A percentile compares a stretch with the other conserved stretches of the same genome.
phyloP scores from a whole-genome alignment of 1,139 yeast genomes.

The Diutina mesorugosa region DNA sequence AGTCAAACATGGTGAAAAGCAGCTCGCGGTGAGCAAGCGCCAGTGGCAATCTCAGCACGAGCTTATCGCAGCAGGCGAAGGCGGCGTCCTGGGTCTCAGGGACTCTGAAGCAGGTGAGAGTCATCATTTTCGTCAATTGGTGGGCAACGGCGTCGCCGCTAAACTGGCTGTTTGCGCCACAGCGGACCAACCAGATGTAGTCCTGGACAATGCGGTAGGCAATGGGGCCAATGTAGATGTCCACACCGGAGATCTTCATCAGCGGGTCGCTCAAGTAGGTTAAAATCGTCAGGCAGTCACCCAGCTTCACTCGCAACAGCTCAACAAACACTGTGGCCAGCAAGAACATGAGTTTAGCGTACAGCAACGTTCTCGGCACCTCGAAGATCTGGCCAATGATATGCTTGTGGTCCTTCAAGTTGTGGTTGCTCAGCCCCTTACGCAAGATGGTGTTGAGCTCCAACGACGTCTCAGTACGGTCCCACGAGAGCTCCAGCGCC shows the following conservation, averaged over 20 bases:
- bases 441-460: conserved; percentile 86
- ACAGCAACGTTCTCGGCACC: conserved; percentile 44
- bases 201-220: conserved; percentile 47
- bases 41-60: conserved; percentile 65
- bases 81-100: conserved; percentile 72
- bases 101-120: conserved; percentile 68
- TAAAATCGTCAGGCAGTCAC: conserved; percentile 66
- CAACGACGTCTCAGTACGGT: conserved; percentile 80
- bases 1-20: conserved; percentile 67
- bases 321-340: conserved; percentile 77
- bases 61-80: conserved; percentile 58
- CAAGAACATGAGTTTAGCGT: conserved; percentile 78
- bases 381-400: conserved; percentile 39
- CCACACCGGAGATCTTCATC: conserved; percentile 58
- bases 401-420: conserved; percentile 64
- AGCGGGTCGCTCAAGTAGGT: conserved; percentile 83
- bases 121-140: conserved; percentile 58
- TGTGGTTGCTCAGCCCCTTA: conserved; percentile 78
- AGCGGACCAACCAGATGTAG: conserved; percentile 33
- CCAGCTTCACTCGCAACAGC: conserved; percentile 62
- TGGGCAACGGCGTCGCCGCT: conserved; percentile 50
- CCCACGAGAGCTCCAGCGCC: conserved; percentile 78
- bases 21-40: conserved; percentile 65
- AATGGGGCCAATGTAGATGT: conserved; percentile 53
- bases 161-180: conserved; percentile 38